Percentiles rank a stretch among this genome's conserved stretches.
Evolutionary conservation across 2,329 filamentous ascomycete species (phyloP).

Genomic region (Rhexocercosporidium sp.): DNA sequence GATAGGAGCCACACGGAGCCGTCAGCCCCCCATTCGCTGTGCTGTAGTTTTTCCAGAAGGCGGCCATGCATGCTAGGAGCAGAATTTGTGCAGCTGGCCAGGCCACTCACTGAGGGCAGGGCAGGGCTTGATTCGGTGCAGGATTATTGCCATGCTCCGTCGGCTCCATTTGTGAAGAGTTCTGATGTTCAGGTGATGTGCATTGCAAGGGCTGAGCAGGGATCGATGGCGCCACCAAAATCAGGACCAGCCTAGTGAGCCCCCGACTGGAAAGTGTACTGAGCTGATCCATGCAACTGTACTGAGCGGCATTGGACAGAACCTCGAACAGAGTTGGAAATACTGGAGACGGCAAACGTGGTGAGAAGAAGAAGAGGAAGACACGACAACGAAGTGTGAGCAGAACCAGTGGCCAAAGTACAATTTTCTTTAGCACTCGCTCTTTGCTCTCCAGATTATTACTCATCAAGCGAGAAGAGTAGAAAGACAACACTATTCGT

Average conservation of each 20-base stretch:
- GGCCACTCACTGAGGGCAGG: too few species aligned
- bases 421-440: not conserved
- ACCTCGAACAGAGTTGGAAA: not conserved
- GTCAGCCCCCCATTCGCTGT: constrained; percentile 10
- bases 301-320: not conserved
- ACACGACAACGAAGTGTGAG: not conserved
- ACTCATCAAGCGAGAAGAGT: not conserved
- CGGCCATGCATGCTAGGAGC: constrained; percentile 4
- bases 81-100: constrained; percentile 5
- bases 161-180: constrained; percentile 18
- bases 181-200: constrained; percentile 36
- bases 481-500: not conserved
- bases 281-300: not conserved
- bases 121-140: constrained; percentile 14
- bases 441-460: not conserved
- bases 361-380: not conserved
- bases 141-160: constrained; percentile 27
- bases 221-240: constrained; percentile 5
- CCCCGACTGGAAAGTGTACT: too few species aligned
- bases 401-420: not conserved
- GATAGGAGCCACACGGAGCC: constrained; percentile 7
- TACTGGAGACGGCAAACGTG: not conserved
- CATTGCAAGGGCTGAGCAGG: constrained; percentile 15
- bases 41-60: constrained; percentile 4
- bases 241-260: constrained; percentile 1